Percentiles rank a stretch among this genome's conserved stretches.
These are phyloP conservation scores for Wickerhamiella sorbophila DNA, from an alignment of 805 yeast genomes.

Conservation along the genomic window DNA sequence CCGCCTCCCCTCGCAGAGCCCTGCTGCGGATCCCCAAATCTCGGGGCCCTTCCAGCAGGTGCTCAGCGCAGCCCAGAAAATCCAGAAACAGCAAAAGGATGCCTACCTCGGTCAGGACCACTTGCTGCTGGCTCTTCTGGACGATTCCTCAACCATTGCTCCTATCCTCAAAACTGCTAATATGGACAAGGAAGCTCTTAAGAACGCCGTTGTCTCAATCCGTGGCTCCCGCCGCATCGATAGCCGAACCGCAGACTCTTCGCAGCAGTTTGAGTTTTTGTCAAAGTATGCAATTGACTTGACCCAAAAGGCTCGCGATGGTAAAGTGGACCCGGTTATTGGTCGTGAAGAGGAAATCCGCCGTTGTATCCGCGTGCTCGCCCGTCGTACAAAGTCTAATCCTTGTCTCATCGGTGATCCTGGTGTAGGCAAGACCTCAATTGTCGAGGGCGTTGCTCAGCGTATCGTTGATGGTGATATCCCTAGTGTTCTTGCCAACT, in stretches of 20 bases:
- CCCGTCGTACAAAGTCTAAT: slow-evolving; percentile 95
- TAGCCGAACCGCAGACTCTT: slow-evolving; percentile 85
- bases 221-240: slow-evolving; percentile 90
- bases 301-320: slow-evolving; percentile 85
- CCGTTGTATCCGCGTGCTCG: slow-evolving; percentile 82
- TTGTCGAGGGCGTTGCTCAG: slow-evolving; percentile 97
- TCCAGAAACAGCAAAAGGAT: slow-evolving; percentile 81
- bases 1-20: slow-evolving; percentile 72
- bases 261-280: slow-evolving; percentile 68
- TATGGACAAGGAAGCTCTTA: slow-evolving; percentile 55
- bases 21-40: slow-evolving; percentile 70
- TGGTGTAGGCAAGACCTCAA: slow-evolving; percentile 97
- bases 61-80: slow-evolving; percentile 56
- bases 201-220: slow-evolving; percentile 60
- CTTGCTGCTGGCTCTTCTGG: slow-evolving; percentile 66
- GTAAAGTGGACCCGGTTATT: slow-evolving; percentile 93
- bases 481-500: slow-evolving; percentile 69
- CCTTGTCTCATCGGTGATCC: slow-evolving; percentile 97
- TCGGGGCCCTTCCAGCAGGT: slow-evolving; percentile 66
- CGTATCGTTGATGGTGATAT: slow-evolving; percentile 92
- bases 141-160: slow-evolving; percentile 59
- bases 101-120: slow-evolving; percentile 90
- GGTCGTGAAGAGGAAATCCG: slow-evolving; percentile 98
- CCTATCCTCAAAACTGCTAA: slow-evolving; percentile 51
- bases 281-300: slow-evolving; percentile 84